These are phyloP conservation scores for Spiraea crenata DNA, from an alignment of 331 rosid genomes.

Conservation along the genomic window DNA sequence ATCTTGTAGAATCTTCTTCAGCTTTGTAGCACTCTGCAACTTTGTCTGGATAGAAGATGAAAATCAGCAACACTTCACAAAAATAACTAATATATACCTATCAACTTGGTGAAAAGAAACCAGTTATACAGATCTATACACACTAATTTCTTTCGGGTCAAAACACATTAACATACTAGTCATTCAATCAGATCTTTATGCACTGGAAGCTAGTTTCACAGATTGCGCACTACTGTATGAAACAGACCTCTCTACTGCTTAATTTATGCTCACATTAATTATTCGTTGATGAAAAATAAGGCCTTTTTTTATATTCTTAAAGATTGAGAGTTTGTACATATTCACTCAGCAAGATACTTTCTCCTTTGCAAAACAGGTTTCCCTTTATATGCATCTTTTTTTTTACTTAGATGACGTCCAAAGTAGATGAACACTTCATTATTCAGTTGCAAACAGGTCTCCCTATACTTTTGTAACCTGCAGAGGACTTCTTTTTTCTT, in stretches of 20 bases:
- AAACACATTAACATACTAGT: not conserved
- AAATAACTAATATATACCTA: not conserved
- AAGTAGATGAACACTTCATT: no score
- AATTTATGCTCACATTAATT: no score
- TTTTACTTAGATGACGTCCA: not conserved
- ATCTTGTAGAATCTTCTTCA: constrained; percentile 93
- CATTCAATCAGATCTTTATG: not conserved
- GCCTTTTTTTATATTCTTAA: not conserved
- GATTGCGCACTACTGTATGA: not conserved
- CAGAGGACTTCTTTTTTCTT: not conserved
- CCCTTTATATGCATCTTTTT: not conserved
- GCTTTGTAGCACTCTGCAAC: constrained; percentile 77
- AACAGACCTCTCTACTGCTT: not conserved
- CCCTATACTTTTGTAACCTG: no score
- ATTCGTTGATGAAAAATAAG: not conserved
- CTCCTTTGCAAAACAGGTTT: not conserved
- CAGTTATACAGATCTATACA: not conserved
- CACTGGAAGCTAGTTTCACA: not conserved
- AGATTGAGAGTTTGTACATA: not conserved
- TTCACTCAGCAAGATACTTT: not conserved
- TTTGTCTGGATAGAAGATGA: constrained; percentile 55
- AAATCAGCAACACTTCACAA: constrained; percentile 18
- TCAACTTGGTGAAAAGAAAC: not conserved
- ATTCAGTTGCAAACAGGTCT: no score
- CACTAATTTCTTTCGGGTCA: not conserved